Percentiles rank a stretch among this genome's conserved stretches.
phyloP scores from a whole-genome alignment of 139 green algal species.

The Diplosphaera chodatii region DNA sequence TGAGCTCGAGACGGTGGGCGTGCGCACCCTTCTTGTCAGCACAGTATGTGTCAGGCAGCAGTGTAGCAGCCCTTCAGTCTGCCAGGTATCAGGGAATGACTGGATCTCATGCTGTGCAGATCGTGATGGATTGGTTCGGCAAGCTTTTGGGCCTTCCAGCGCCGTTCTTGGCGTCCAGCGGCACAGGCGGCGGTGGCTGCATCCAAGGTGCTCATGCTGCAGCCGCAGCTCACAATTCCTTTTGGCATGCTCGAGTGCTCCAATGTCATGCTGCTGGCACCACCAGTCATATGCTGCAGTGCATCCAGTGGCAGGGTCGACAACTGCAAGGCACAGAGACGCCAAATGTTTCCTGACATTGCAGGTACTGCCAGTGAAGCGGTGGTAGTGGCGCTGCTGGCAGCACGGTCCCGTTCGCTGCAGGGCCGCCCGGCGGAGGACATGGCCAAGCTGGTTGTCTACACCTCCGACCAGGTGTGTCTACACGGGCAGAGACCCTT shows the following conservation, averaged over 20 bases:
- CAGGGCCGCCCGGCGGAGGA: slow-evolving; percentile 15
- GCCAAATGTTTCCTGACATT: slow-evolving; percentile 6
- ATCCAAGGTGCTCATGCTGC: slow-evolving; percentile 36
- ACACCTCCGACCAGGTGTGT: slow-evolving; percentile 51
- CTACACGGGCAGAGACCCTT: neutral
- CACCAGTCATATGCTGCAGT: too few relatives aligned
- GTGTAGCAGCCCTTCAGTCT: too few relatives aligned
- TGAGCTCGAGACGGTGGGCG: slow-evolving; percentile 73
- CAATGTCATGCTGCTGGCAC: too few relatives aligned
- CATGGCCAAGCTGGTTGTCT: slow-evolving; percentile 36
- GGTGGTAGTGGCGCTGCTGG: slow-evolving; percentile 69
- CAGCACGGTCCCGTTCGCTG: slow-evolving; percentile 30
- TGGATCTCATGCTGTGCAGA: too few relatives aligned
- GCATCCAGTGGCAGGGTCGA: too few relatives aligned
- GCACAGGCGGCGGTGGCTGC: slow-evolving; percentile 45
- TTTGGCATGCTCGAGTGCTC: too few relatives aligned
- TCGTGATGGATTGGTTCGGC: slow-evolving; percentile 79
- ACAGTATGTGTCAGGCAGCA: too few relatives aligned
- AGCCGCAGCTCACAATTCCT: too few relatives aligned
- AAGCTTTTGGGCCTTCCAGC: slow-evolving; percentile 61
- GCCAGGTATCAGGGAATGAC: too few relatives aligned
- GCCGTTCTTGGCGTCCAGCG: slow-evolving; percentile 35
- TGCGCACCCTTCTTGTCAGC: too few relatives aligned
- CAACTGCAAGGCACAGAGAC: too few relatives aligned
- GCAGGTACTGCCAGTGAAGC: slow-evolving; percentile 48